Base-by-base conservation (phyloP, 345 rosid species). In the Bretschneidera sinensis region DNA sequence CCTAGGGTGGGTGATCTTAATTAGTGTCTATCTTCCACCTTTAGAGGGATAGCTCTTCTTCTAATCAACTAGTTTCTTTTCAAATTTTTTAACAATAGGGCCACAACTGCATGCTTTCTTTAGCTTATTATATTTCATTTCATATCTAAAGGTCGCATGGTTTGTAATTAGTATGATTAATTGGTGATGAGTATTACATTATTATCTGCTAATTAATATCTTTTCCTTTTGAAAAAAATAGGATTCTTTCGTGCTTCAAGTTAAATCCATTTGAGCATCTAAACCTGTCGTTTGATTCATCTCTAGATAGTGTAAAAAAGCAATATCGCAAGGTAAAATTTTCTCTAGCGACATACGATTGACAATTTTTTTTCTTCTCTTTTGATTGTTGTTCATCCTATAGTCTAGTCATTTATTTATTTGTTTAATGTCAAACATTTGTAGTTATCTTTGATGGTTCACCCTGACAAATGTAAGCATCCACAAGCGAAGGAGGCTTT, bases 381-480 rank as follows among this genome's bases (percentile, higher is more conserved):
- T 39, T 4, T 39, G 45, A 11, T 39, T n/a, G 11, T 9, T 47
- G 17, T 14, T 51, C 50, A 20, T 22, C 52, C 34, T 23, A 9
- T 34, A 57, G 15, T 62, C 56, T 49, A 9, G 35, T 23, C 17
- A 25, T 59, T 58, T 67, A 39, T 51, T 65, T 58, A 48, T 51
- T 1, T 62, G 17, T 57, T 76, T 64, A 51, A 14, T 49, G 21
- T 68, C n/a, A 21, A 60, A 28, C 43, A 48, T 23, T 33, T 77
- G 18, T 57, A 90, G 99, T 57, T 94, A 62, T 94, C 99, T 62
- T 74, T 94, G 76, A 65, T 94, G 83, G 96, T 94, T 73, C 97
- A 89, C 45, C 99, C 99, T 76, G 97, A 94, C 62, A 94, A 94
- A 78, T 94, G 97, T 85, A 89, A 94, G 81, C 97, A 94, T 77